Evolutionary conservation across 306 rosid genomes (phyloP).

Genomic region (Corylus avellana): DNA sequence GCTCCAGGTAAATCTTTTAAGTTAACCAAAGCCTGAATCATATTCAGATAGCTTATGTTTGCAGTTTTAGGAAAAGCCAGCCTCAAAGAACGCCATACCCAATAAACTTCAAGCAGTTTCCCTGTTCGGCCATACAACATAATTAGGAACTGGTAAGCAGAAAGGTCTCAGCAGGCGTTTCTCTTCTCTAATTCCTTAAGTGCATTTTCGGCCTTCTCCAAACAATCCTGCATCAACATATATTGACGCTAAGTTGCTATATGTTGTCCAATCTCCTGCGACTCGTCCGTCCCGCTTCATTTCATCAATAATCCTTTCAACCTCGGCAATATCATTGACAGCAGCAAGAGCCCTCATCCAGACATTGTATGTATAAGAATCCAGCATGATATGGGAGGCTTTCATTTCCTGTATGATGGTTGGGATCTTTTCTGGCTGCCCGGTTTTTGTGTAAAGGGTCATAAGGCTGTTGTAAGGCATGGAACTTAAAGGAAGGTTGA

Average conservation of each 20-base stretch:
- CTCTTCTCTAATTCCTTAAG: constrained; percentile 85
- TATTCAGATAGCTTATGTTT: constrained; percentile 81
- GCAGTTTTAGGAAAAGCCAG: constrained; percentile 79
- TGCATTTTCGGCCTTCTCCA: constrained; percentile 72
- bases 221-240: constrained; percentile 62
- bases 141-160: constrained; percentile 79
- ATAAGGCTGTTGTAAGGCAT: constrained; percentile 80
- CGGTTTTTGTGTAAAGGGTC: constrained; percentile 75
- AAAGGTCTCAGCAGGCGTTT: constrained; percentile 54
- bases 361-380: constrained; percentile 68
- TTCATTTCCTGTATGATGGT: constrained; percentile 78
- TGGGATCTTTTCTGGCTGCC: constrained; percentile 60
- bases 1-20: constrained; percentile 90
- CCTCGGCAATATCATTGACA: constrained; percentile 66
- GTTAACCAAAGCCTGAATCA: constrained; percentile 73
- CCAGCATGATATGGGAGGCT: constrained; percentile 53
- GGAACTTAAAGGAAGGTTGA: constrained; percentile 64
- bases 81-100: constrained; percentile 90
- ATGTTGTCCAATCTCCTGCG: constrained; percentile 80
- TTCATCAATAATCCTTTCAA: constrained; percentile 83
- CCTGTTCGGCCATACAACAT: constrained; percentile 74
- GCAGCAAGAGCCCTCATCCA: constrained; percentile 95
- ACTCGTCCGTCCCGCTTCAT: constrained; percentile 84
- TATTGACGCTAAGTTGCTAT: constrained; percentile 85
- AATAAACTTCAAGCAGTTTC: constrained; percentile 65